These are phyloP conservation scores for Diaporthe nobilis DNA, from an alignment of 2,329 filamentous ascomycete species.

Conservation along the genomic window DNA sequence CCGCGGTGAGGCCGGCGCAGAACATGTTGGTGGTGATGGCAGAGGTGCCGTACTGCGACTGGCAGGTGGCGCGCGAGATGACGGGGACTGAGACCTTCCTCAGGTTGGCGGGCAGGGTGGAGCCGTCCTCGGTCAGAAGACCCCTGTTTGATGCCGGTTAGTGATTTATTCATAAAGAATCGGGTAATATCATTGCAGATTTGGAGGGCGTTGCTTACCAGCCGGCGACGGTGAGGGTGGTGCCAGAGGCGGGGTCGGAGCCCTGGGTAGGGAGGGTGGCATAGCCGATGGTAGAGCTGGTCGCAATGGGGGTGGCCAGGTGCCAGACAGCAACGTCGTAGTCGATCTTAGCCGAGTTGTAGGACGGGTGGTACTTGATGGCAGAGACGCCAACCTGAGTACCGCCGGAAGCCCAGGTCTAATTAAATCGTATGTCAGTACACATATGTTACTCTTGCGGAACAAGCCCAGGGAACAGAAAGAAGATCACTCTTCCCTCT, in stretches of 20 bases:
- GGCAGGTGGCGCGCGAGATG: slow-evolving; percentile 48
- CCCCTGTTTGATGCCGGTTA: slow-evolving; percentile 43
- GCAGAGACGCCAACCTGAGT: slow-evolving; percentile 45
- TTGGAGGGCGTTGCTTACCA: slow-evolving; percentile 45
- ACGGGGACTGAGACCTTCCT: slow-evolving; percentile 51
- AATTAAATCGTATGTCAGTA: neutral
- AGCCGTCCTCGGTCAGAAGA: slow-evolving; percentile 42
- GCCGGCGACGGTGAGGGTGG: slow-evolving; percentile 46
- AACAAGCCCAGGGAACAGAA: rapidly evolving
- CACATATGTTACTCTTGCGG: neutral
- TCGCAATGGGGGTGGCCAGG: slow-evolving; percentile 46
- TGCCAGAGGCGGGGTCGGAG: slow-evolving; percentile 47
- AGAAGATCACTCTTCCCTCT: neutral
- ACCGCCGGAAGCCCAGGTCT: slow-evolving; percentile 49
- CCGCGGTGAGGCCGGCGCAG: slow-evolving; percentile 49
- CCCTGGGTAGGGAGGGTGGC: slow-evolving; percentile 45
- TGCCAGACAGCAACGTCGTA: slow-evolving; percentile 51
- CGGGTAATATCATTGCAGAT: too few species aligned
- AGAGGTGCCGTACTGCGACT: slow-evolving; percentile 45
- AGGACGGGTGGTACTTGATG: slow-evolving; percentile 47
- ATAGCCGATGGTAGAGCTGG: slow-evolving; percentile 46
- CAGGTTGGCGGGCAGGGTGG: slow-evolving; percentile 43
- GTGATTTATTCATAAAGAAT: neutral
- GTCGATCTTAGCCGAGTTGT: slow-evolving; percentile 42
- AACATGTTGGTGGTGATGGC: slow-evolving; percentile 50